These are phyloP conservation scores for Porodaedalea pini DNA, from an alignment of 1,284 basidiomycete species.

Conservation along the genomic window DNA sequence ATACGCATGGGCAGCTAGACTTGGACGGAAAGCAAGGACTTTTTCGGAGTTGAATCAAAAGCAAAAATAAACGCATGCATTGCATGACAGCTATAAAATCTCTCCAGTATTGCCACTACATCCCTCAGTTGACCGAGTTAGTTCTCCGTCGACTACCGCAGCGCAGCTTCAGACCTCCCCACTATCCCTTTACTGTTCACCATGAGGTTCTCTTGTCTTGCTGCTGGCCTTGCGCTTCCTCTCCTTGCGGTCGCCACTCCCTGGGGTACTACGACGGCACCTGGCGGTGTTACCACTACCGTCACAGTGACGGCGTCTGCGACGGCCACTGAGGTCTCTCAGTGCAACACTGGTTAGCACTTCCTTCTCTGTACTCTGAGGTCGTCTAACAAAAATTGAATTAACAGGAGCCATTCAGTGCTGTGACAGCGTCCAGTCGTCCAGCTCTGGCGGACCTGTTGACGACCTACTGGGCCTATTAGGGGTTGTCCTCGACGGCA, in stretches of 20 bases:
- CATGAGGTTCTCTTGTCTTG: slow-evolving; percentile 17
- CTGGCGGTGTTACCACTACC: slow-evolving; percentile 2
- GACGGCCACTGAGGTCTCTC: slow-evolving; percentile 25
- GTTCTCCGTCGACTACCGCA: not conserved
- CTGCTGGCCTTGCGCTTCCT: slow-evolving; percentile 9
- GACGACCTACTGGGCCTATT: slow-evolving; percentile 29
- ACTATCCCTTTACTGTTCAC: not conserved
- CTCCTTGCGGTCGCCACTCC: slow-evolving; percentile 20
- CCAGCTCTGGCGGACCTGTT: slow-evolving; percentile 22
- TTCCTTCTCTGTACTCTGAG: not conserved
- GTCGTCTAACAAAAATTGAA: slow-evolving; percentile 27
- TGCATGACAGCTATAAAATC: not conserved
- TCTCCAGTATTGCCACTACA: not conserved
- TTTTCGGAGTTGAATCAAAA: not conserved
- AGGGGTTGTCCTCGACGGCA: slow-evolving; percentile 28
- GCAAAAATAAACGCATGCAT: not conserved
- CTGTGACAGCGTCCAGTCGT: slow-evolving; percentile 30
- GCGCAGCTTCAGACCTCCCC: not conserved
- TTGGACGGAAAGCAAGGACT: not conserved
- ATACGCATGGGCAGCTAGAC: not conserved
- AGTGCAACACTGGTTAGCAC: slow-evolving; percentile 12
- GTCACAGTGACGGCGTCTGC: slow-evolving; percentile 29
- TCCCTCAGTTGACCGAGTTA: slow-evolving; percentile 6
- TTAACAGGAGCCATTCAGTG: slow-evolving; percentile 30
- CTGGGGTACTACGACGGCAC: not conserved